Evolutionary conservation across 371 early-diverging fungal genomes (phyloP).

Genomic region (Mucor circinelloides): DNA sequence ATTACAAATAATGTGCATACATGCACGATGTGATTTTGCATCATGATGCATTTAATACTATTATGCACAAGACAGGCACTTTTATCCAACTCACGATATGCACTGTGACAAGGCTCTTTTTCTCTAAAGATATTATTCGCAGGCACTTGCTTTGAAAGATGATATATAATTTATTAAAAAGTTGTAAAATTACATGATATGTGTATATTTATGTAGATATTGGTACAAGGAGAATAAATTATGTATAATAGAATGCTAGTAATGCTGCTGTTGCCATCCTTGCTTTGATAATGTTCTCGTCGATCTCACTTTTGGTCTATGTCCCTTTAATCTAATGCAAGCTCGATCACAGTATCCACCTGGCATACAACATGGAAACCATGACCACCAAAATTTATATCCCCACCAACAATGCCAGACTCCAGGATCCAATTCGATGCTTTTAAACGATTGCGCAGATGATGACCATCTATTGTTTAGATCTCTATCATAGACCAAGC

Average conservation of each 20-base stretch:
- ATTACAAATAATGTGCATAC: no score
- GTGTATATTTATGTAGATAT: not conserved
- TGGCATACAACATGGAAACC: conserved; percentile 52
- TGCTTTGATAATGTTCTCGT: conserved; percentile 16
- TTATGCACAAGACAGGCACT: no score
- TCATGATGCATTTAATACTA: no score
- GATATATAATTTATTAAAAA: not conserved
- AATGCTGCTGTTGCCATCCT: conserved; percentile 26
- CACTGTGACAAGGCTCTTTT: no score
- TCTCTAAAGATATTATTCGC: no score
- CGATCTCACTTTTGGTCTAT: conserved; percentile 2
- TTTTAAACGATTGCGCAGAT: conserved; percentile 39
- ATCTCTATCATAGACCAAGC: conserved; percentile 21
- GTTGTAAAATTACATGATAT: not conserved
- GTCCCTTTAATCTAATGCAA: conserved; percentile 26
- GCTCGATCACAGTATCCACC: conserved; percentile 49
- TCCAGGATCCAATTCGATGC: conserved; percentile 47
- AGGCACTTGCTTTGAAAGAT: not conserved
- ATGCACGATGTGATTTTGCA: no score
- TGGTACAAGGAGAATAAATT: not conserved
- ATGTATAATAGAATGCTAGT: not conserved
- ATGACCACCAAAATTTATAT: conserved; percentile 47
- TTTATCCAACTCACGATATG: no score
- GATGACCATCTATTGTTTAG: conserved; percentile 8
- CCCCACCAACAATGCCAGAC: conserved; percentile 48